Conservation (phyloP, 352 stramenopile species). For the Saprolegnia parasitica region DNA sequence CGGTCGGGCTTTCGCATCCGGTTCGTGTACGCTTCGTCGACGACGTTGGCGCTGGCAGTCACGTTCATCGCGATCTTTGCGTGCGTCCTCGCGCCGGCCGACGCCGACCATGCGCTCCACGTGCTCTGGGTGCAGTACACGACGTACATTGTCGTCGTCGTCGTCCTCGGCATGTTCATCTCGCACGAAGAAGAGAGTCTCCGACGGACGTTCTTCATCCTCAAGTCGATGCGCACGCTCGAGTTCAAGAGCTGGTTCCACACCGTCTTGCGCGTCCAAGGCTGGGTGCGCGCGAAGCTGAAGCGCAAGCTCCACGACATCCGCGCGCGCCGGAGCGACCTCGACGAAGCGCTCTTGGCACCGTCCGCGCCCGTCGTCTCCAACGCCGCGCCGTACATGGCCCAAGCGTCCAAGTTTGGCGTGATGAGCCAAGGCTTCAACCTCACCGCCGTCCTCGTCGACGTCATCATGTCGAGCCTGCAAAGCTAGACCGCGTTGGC, state of each 20-base stretch:
- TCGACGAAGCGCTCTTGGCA: conserved; percentile 28
- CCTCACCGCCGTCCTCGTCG: conserved; percentile 61
- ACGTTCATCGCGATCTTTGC: conserved; percentile 53
- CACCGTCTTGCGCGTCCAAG: conserved; percentile 67
- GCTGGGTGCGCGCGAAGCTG: conserved; percentile 46
- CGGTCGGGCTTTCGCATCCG: conserved; percentile 75
- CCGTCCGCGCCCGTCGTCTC: conserved; percentile 43
- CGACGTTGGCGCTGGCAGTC: conserved; percentile 53
- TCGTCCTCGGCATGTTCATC: conserved; percentile 81
- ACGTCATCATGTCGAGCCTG: conserved; percentile 38
- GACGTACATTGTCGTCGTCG: conserved; percentile 60
- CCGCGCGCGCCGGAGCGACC: conserved; percentile 38
- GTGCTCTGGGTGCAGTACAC: conserved; percentile 64
- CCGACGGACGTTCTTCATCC: conserved; percentile 72
- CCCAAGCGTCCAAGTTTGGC: conserved; percentile 36
- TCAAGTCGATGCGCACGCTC: conserved; percentile 71
- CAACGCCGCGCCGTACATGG: conserved; percentile 50
- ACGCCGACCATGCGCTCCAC: conserved; percentile 18
- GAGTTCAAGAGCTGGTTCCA: conserved; percentile 79
- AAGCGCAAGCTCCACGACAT: conserved; percentile 55
- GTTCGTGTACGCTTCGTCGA: conserved; percentile 77
- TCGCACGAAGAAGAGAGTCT: conserved; percentile 75
- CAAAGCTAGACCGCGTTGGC: no score
- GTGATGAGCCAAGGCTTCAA: conserved; percentile 55
- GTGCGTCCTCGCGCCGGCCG: conserved; percentile 39